Evolutionary conservation across 768 basidiomycete genomes (phyloP).

Genomic region (Gymnopilus dilepis): DNA sequence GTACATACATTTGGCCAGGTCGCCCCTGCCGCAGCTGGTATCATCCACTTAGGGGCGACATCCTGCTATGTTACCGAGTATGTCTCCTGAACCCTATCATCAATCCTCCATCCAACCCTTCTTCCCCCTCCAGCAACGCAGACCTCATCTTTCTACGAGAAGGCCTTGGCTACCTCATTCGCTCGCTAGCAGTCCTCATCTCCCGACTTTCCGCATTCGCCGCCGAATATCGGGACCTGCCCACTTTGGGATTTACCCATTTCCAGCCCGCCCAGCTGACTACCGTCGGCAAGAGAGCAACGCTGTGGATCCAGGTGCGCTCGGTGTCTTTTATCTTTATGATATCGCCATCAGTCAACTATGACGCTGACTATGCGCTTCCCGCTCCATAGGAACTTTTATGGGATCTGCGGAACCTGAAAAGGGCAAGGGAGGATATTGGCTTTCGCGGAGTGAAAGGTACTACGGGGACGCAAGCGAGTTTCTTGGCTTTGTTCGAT

Average conservation of each 20-base stretch:
- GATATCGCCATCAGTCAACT: not conserved
- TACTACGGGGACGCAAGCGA: constrained; percentile 98
- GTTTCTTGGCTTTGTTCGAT: constrained; percentile 92
- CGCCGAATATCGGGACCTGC: constrained; percentile 81
- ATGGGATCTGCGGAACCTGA: constrained; percentile 95
- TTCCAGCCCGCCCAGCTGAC: constrained; percentile 99
- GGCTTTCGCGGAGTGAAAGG: constrained; percentile 99
- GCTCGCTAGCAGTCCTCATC: constrained; percentile 90
- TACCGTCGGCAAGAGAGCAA: constrained; percentile 96
- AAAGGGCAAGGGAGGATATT: constrained; percentile 86
- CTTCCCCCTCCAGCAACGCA: constrained; percentile 71
- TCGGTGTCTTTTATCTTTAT: not conserved
- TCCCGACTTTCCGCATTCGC: constrained; percentile 88
- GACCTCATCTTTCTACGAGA: constrained; percentile 96
- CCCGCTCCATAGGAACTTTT: constrained; percentile 72
- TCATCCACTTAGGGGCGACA: constrained; percentile 96
- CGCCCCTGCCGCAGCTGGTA: constrained; percentile 95
- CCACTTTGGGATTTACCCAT: constrained; percentile 97
- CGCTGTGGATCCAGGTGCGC: constrained; percentile 90
- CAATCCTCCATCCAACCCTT: not conserved
- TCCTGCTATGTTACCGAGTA: constrained; percentile 99
- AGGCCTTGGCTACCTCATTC: constrained; percentile 82
- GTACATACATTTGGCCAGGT: constrained; percentile 96
- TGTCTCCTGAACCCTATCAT: constrained; percentile 30
- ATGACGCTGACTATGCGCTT: not conserved